phyloP scores from a whole-genome alignment of 2,329 filamentous ascomycete genomes.

The Graphilbum fragrans region DNA sequence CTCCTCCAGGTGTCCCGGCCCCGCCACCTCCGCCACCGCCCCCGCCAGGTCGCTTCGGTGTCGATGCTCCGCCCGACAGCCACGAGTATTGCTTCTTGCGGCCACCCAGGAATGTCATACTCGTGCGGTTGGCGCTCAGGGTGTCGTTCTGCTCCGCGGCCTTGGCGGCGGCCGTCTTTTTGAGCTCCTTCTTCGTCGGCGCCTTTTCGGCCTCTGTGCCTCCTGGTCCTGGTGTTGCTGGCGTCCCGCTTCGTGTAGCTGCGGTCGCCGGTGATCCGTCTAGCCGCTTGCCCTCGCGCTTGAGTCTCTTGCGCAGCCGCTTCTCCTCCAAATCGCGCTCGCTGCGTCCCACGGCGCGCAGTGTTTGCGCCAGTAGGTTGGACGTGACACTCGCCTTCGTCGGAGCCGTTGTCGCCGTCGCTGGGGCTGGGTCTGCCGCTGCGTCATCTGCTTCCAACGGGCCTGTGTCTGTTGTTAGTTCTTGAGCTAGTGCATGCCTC shows the following conservation, averaged over 20 bases:
- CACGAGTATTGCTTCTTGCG: conserved; percentile 64
- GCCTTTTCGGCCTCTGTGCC: conserved; percentile 52
- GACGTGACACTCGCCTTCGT: conserved; percentile 31
- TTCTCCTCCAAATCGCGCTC: conserved; percentile 65
- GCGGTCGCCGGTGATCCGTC: conserved; percentile 18
- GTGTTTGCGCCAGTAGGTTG: conserved; percentile 28
- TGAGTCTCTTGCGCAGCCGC: conserved; percentile 54
- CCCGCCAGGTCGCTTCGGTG: conserved; percentile 22
- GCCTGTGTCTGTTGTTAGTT: conserved; percentile 20
- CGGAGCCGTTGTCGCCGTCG: background rate
- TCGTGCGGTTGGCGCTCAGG: conserved; percentile 72
- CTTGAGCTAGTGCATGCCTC: conserved; percentile 3
- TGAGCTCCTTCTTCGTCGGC: conserved; percentile 75
- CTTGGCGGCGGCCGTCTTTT: conserved; percentile 65
- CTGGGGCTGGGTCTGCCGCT: background rate
- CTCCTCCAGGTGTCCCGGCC: conserved; percentile 18
- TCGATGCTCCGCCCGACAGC: conserved; percentile 53
- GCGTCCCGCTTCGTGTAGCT: conserved; percentile 41
- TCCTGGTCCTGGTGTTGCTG: conserved; percentile 52
- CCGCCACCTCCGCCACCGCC: background rate
- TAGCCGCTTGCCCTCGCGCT: conserved; percentile 44
- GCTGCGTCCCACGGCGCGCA: conserved; percentile 50
- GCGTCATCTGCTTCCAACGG: conserved; percentile 27
- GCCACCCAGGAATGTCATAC: conserved; percentile 50
- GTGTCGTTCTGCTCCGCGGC: conserved; percentile 69